These are phyloP conservation scores for Chlorella sorokiniana DNA, from an alignment of 139 green algal species.

Conservation along the genomic window DNA sequence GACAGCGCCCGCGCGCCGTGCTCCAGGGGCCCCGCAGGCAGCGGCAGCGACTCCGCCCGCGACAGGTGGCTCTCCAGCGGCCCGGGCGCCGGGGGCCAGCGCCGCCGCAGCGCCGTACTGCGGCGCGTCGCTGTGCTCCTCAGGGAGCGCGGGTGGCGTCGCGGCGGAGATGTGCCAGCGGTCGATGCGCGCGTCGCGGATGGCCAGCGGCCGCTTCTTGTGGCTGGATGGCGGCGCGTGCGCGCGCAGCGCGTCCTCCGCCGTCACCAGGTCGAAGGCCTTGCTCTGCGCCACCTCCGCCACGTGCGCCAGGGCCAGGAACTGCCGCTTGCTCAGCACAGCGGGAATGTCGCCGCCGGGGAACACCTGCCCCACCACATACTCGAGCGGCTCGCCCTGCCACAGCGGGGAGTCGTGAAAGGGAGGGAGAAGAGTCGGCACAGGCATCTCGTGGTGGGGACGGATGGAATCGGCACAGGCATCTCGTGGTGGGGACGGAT, in stretches of 20 bases:
- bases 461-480: neutral
- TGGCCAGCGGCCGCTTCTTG: constrained; percentile 28
- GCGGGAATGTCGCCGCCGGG: neutral
- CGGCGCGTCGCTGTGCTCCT: neutral
- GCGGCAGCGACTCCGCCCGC: neutral
- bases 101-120: neutral
- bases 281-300: constrained; percentile 27
- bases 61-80: neutral
- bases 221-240: neutral
- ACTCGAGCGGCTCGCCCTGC: constrained; percentile 19
- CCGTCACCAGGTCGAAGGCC: constrained; percentile 21
- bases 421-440: neutral
- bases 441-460: neutral
- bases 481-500: neutral
- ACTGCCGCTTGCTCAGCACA: constrained; percentile 26
- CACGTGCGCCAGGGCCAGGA: constrained; percentile 25
- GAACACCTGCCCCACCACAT: constrained; percentile 19
- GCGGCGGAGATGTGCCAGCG: constrained; percentile 13
- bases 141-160: neutral
- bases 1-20: constrained; percentile 1
- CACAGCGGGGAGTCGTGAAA: neutral
- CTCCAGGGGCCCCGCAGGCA: neutral
- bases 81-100: neutral
- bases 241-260: constrained; percentile 13
- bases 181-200: constrained; percentile 19